Conservation (phyloP, 148 eudicot genomes). For the Vaccinium darrowii region DNA sequence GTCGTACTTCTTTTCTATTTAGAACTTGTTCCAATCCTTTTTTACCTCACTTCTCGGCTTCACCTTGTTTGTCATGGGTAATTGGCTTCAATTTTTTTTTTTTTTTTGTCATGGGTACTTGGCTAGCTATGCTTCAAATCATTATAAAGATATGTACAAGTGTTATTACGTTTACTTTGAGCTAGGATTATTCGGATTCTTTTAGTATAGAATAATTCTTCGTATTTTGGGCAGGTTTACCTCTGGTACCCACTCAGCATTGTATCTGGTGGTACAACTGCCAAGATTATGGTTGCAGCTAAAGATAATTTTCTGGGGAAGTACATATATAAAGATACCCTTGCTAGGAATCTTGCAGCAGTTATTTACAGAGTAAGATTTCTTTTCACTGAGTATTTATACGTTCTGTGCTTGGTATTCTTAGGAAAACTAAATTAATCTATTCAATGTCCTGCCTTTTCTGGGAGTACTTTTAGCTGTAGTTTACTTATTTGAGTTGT, state of each 20-base stretch:
- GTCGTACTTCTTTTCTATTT: background rate
- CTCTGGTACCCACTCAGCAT: slow-evolving; percentile 91
- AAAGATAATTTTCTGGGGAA: slow-evolving; percentile 92
- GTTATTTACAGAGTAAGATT: slow-evolving; percentile 71
- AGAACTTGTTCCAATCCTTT: background rate
- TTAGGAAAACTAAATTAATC: background rate
- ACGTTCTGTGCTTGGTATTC: background rate
- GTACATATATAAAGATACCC: slow-evolving; percentile 90
- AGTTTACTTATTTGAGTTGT: background rate
- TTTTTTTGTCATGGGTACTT: background rate
- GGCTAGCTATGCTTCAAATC: background rate
- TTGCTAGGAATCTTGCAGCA: slow-evolving; percentile 85
- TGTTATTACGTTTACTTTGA: background rate
- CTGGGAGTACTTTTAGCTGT: background rate
- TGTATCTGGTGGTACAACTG: slow-evolving; percentile 89
- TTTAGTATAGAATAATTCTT: background rate
- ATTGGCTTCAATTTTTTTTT: background rate
- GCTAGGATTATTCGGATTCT: background rate
- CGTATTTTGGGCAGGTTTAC: slow-evolving; percentile 55
- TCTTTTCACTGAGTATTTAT: background rate
- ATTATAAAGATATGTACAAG: background rate
- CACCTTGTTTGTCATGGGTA: background rate
- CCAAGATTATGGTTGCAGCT: slow-evolving; percentile 98
- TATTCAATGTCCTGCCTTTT: background rate
- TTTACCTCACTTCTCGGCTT: background rate